Percentiles rank a stretch among this genome's conserved stretches.
These are phyloP conservation scores for Aureobasidium sp. DNA, from an alignment of 2,329 filamentous ascomycete species.

Conservation along the genomic window DNA sequence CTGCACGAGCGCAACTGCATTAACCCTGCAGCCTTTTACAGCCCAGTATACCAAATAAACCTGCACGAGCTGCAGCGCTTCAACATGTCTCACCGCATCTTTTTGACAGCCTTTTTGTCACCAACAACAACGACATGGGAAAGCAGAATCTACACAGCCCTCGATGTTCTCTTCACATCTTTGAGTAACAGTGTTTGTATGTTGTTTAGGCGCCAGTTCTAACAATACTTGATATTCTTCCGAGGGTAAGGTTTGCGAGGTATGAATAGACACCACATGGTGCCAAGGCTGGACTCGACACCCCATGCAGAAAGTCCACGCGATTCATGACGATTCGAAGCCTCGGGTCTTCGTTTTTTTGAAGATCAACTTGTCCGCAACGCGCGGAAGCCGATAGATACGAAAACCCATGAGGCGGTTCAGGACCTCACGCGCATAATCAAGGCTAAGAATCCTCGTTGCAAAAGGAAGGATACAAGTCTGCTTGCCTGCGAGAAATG, in stretches of 20 bases:
- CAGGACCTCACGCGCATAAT: constrained; percentile 7
- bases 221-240: background rate
- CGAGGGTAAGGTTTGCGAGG: background rate
- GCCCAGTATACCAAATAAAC: background rate
- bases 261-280: background rate
- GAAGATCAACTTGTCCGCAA: background rate
- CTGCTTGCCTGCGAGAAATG: background rate
- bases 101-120: background rate
- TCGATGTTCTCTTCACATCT: too few species aligned
- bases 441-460: background rate
- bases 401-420: constrained; percentile 3
- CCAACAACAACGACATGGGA: background rate
- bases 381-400: background rate
- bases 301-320: constrained; percentile 1
- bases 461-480: background rate
- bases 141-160: background rate
- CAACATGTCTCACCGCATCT: background rate
- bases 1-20: constrained; percentile 5
- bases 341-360: constrained; percentile 1
- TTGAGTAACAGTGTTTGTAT: background rate
- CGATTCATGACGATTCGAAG: constrained; percentile 11
- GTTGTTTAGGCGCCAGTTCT: background rate
- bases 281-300: constrained; percentile 7
- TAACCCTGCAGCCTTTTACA: background rate
- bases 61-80: background rate